A percentile compares a stretch with the other conserved stretches of the same genome.
phyloP scores from a whole-genome alignment of 2,329 filamentous ascomycete genomes.

The Trichoderma guizhouense region DNA sequence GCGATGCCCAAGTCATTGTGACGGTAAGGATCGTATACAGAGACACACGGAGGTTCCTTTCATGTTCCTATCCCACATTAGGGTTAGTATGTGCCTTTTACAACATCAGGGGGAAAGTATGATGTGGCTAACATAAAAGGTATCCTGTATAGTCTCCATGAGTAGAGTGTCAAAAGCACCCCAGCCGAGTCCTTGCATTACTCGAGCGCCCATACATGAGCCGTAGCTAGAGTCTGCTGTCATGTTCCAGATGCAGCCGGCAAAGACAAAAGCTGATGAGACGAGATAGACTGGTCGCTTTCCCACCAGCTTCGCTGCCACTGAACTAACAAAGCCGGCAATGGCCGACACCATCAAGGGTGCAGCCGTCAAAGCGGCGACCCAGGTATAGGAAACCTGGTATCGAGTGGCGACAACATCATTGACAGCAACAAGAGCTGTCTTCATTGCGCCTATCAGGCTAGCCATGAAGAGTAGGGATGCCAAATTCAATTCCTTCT shows the following conservation, averaged over 20 bases:
- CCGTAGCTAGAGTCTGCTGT: conserved; percentile 39
- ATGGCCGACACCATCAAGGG: conserved; percentile 50
- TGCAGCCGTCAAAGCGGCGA: conserved; percentile 49
- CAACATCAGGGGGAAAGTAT: too few relatives aligned
- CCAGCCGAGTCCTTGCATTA: conserved; percentile 58
- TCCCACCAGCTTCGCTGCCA: conserved; percentile 46
- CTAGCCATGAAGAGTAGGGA: conserved; percentile 47
- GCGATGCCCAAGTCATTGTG: conserved; percentile 51
- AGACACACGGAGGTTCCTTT: conserved; percentile 45
- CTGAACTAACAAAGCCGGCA: conserved; percentile 41
- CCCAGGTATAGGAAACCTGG: conserved; percentile 45
- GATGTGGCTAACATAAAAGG: conserved; percentile 48
- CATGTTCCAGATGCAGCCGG: conserved; percentile 51
- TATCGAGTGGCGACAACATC: conserved; percentile 42
- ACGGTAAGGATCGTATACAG: conserved; percentile 45
- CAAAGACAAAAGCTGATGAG: conserved; percentile 44
- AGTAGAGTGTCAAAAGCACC: conserved; percentile 55
- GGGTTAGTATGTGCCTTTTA: not conserved
- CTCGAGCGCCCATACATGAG: conserved; percentile 49
- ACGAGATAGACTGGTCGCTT: conserved; percentile 53
- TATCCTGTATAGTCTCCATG: conserved; percentile 52
- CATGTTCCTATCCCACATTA: conserved; percentile 42
- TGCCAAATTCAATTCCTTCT: conserved; percentile 47
- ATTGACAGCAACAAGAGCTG: conserved; percentile 49
- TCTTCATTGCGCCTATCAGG: conserved; percentile 52